These are phyloP conservation scores for Naganishia vishniacii DNA, from an alignment of 768 basidiomycete genomes.

Conservation along the genomic window DNA sequence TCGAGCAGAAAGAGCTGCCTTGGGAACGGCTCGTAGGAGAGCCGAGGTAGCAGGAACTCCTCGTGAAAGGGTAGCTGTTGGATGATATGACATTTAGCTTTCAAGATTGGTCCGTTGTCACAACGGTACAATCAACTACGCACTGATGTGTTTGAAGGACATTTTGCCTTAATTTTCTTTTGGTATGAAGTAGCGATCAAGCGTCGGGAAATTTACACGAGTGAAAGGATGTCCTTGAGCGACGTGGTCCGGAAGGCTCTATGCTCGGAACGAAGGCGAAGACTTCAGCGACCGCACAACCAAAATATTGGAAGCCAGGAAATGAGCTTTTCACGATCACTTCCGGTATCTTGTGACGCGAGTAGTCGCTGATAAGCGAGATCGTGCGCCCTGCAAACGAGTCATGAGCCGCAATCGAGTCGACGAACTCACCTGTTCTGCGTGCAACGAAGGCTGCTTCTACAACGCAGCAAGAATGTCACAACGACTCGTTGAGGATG, in stretches of 20 bases:
- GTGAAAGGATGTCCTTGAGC: neutral
- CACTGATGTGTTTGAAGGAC: constrained; percentile 20
- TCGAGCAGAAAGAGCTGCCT: constrained; percentile 12
- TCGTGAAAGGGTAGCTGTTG: constrained; percentile 3
- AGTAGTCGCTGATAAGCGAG: constrained; percentile 9
- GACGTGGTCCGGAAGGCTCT: no score
- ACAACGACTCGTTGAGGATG: no score
- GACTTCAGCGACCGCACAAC: neutral
- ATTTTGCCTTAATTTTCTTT: neutral
- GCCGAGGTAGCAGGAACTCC: constrained; percentile 8
- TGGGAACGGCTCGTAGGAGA: constrained; percentile 10
- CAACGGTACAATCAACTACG: no score
- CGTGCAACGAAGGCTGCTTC: neutral
- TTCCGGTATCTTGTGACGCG: constrained; percentile 13
- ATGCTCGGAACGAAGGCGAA: no score
- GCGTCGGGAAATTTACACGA: neutral
- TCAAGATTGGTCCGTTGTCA: no score
- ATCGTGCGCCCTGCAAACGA: neutral
- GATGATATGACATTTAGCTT: neutral
- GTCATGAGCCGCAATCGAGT: neutral
- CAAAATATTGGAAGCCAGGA: neutral
- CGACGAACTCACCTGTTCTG: neutral
- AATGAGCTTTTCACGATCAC: neutral
- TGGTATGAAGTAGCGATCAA: neutral
- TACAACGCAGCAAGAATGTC: no score